These are phyloP conservation scores for Ormosia semicastrata DNA, from an alignment of 306 rosid species.

Conservation along the genomic window DNA sequence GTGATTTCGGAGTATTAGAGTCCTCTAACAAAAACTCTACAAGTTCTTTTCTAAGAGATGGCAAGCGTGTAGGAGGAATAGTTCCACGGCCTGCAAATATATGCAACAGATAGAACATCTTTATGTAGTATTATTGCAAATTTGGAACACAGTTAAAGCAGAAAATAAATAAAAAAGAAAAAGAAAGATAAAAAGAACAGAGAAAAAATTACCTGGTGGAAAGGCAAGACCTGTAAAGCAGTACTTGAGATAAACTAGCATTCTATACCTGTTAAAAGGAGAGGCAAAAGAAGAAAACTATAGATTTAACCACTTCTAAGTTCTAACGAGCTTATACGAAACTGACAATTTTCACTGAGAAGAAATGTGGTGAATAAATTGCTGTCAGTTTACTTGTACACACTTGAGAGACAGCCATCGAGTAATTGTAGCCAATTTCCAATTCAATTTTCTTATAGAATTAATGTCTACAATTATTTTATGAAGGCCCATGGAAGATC, in stretches of 20 bases:
- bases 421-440: constrained; percentile 5
- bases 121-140: not conserved
- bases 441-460: constrained; percentile 2
- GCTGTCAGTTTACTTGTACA: constrained; percentile 12
- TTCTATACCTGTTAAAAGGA: constrained; percentile 66
- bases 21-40: constrained; percentile 70
- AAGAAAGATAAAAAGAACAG: not conserved
- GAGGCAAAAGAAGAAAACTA: constrained; percentile 15
- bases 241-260: constrained; percentile 92
- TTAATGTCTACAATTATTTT: not conserved
- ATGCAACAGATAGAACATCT: constrained; percentile 22
- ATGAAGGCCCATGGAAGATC: constrained; percentile 7
- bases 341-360: constrained; percentile 12
- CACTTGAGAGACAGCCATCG: not conserved
- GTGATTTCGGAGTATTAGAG: constrained; percentile 47
- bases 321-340: constrained; percentile 20
- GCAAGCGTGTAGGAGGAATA: constrained; percentile 65
- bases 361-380: constrained; percentile 14
- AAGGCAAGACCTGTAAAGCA: constrained; percentile 94
- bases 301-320: constrained; percentile 14
- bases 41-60: constrained; percentile 83
- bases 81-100: constrained; percentile 80
- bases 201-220: constrained; percentile 77
- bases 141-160: constrained; percentile 2
- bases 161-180: not conserved